phyloP scores from a whole-genome alignment of 495 filamentous ascomycete genomes.

The Jackrogersella multiformis region DNA sequence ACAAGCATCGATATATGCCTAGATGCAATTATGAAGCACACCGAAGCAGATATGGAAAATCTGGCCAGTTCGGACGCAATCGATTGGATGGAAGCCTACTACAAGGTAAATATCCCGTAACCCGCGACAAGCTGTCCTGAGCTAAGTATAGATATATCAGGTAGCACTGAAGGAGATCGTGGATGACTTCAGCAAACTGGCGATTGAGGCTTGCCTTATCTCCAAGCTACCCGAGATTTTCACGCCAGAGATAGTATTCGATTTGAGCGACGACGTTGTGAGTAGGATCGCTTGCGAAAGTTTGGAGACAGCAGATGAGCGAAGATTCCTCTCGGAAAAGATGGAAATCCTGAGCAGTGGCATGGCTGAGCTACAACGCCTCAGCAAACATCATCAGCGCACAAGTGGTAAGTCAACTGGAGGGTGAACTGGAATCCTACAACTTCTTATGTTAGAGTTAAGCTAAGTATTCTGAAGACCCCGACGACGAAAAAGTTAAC shows the following conservation, averaged over 20 bases:
- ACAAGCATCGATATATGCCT: not conserved
- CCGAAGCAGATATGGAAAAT: conserved; percentile 46
- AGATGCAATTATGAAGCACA: conserved; percentile 15
- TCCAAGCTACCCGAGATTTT: conserved; percentile 45
- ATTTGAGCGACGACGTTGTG: conserved; percentile 35
- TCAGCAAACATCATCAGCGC: conserved; percentile 21
- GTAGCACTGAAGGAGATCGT: conserved; percentile 60
- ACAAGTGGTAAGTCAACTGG: conserved; percentile 8
- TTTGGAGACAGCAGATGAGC: conserved; percentile 13
- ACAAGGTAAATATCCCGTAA: conserved; percentile 40
- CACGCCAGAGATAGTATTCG: conserved; percentile 45
- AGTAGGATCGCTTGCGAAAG: conserved; percentile 44
- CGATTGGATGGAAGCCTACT: conserved; percentile 53
- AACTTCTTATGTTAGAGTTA: not conserved
- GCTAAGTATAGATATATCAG: conserved; percentile 42
- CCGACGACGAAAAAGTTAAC: not conserved
- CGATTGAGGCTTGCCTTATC: conserved; percentile 62
- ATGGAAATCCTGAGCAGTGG: conserved; percentile 18
- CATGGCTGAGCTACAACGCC: conserved; percentile 28
- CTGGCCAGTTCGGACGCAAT: conserved; percentile 44
- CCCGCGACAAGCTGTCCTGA: not conserved
- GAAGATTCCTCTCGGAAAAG: conserved; percentile 25
- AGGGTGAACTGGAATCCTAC: not conserved
- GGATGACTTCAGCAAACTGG: conserved; percentile 62
- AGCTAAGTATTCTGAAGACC: not conserved